phyloP scores from a whole-genome alignment of 345 rosid genomes.

The Theobroma cacao region DNA sequence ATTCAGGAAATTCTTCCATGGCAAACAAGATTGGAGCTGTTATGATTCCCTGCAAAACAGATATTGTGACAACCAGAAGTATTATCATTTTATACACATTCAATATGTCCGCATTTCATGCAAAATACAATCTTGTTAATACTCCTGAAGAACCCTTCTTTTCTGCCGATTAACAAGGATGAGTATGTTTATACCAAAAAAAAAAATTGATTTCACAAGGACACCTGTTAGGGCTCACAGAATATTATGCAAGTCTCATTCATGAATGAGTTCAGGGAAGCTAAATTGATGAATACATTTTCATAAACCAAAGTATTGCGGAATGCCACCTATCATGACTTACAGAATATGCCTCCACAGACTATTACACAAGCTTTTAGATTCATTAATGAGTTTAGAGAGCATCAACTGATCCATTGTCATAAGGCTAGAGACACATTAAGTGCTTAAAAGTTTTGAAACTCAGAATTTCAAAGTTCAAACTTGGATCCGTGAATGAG shows the following conservation, averaged over 20 bases:
- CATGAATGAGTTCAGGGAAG: neutral
- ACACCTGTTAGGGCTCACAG: neutral
- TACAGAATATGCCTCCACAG: neutral
- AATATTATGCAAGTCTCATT: neutral
- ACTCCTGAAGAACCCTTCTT: neutral
- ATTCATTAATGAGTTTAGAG: neutral
- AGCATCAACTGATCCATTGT: neutral
- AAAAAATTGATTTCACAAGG: neutral
- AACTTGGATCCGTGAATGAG: no score
- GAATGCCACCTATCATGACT: neutral
- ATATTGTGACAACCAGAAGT: neutral
- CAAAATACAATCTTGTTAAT: neutral
- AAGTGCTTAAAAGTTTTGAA: neutral
- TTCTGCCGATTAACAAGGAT: neutral
- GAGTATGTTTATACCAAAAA: neutral
- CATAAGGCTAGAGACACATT: neutral
- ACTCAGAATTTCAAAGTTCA: neutral
- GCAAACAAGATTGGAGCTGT: slow-evolving; percentile 91
- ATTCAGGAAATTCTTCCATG: slow-evolving; percentile 84
- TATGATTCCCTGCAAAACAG: slow-evolving; percentile 54
- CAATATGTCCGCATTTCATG: neutral
- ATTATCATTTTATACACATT: neutral
- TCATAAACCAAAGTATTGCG: neutral
- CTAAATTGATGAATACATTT: neutral
- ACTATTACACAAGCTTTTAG: neutral